phyloP scores from a whole-genome alignment of 257 asterid genomes.

The Lycium ferocissimum region DNA sequence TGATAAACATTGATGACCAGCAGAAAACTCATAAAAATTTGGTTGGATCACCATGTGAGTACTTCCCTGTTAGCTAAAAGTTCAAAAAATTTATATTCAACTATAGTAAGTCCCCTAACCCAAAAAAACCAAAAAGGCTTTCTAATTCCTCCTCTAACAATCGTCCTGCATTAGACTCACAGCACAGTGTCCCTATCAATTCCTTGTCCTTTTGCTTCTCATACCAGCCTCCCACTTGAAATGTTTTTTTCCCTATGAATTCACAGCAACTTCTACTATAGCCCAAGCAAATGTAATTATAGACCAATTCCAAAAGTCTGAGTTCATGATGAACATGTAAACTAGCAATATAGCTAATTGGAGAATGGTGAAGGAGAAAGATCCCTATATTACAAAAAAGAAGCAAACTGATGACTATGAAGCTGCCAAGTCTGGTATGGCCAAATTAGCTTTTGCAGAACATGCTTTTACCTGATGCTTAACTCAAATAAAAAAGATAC shows the following conservation, averaged over 20 bases:
- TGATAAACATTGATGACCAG: neutral
- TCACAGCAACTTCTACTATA: neutral
- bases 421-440: constrained; percentile 9
- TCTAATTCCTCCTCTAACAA: neutral
- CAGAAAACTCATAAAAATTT: neutral
- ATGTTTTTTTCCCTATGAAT: neutral
- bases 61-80: neutral
- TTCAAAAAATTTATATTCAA: neutral
- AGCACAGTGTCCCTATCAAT: neutral
- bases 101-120: neutral
- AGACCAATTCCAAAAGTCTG: neutral
- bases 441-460: neutral
- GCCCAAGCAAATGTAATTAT: neutral
- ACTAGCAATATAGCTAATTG: neutral
- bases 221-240: neutral
- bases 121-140: neutral
- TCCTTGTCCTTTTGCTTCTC: neutral
- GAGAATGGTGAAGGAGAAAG: neutral
- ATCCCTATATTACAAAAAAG: neutral
- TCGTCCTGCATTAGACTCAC: neutral
- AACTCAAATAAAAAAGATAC: neutral
- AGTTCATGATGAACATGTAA: constrained; percentile 1
- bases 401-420: neutral
- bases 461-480: constrained; percentile 15
- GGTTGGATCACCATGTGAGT: neutral